Base-by-base conservation (phyloP, 805 yeast genomes). In the Cyberlindnera sargentensis region DNA sequence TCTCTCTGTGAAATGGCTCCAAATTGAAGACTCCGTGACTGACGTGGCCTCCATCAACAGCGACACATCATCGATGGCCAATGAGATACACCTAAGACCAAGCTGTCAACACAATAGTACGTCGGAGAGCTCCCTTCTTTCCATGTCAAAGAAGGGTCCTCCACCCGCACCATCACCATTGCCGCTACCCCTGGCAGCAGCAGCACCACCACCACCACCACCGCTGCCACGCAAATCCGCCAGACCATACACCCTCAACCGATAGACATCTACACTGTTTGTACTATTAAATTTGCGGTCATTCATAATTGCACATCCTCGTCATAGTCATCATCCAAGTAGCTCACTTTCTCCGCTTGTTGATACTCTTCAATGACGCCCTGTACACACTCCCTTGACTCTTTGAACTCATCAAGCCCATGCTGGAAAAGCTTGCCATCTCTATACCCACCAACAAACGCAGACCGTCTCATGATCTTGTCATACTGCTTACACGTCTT, bases 361-460 rank as follows among this genome's bases (percentile, higher is more conserved):
- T 78, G 79, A 58, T 88, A 91, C 56, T 85, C 93, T 37, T 81
- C 84, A 39, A 91, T 83, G 10, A 87, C 75, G 36, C 76, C 75
- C 55, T 82, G 78, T 0, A 89, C 91, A 36, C 82, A 83, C 53
- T 82, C 78, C 52, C 91, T 75, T 4, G 90, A 68, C 50, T 85
- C 80, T 43, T 79, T 85, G 56, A 91, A 91, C 47, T 95, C 98
- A 28, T 62, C 66, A 43, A 66, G 57, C n/a, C 63, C 67, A 46
- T 63, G 64, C 43, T 61, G 62, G 41, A 70, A 68, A 50, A 66
- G 45, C 36, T 53, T 60, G 2, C 71, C 70, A 37, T 69, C 70
- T 51, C 64, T 74, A 66, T 87, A 93, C 43, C 82, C 82, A 48
- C 84, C 89, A 42, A 91, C 65, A 57, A 90, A 93, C 0, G 98